These are phyloP conservation scores for Colletotrichum sp. DNA, from an alignment of 2,329 filamentous ascomycete species.

Conservation along the genomic window DNA sequence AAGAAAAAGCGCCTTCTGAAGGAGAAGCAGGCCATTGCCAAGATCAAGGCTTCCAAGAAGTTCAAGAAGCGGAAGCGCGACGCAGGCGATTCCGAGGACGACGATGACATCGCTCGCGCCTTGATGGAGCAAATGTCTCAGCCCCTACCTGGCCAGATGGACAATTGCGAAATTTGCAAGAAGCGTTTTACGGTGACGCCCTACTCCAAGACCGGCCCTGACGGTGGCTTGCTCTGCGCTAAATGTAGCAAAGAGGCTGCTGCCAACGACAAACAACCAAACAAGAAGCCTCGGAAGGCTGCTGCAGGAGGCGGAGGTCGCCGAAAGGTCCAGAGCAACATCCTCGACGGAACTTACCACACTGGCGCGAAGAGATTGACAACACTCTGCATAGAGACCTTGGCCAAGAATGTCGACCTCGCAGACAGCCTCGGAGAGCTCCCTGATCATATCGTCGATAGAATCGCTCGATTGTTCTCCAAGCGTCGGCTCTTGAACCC, in stretches of 20 bases:
- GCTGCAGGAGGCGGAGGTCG: constrained; percentile 62
- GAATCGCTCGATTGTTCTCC: constrained; percentile 63
- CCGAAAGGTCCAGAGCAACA: constrained; percentile 81
- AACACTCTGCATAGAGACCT: constrained; percentile 65
- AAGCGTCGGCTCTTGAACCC: constrained; percentile 63
- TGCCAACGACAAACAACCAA: constrained; percentile 48
- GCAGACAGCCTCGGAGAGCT: constrained; percentile 68
- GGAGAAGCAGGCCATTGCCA: constrained; percentile 60
- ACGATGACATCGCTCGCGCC: constrained; percentile 55
- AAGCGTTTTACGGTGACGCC: constrained; percentile 93
- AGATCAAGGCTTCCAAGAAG: constrained; percentile 65
- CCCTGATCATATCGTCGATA: constrained; percentile 60
- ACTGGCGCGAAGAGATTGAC: constrained; percentile 73
- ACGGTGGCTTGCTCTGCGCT: constrained; percentile 85
- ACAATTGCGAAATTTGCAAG: constrained; percentile 83
- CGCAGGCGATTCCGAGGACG: constrained; percentile 44
- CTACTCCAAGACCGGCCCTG: constrained; percentile 81
- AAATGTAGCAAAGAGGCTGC: constrained; percentile 73
- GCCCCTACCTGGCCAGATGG: constrained; percentile 82
- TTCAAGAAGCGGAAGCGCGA: constrained; percentile 58
- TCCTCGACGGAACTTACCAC: constrained; percentile 75
- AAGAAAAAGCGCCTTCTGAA: constrained; percentile 45
- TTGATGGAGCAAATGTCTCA: constrained; percentile 52
- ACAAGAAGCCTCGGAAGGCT: constrained; percentile 37
- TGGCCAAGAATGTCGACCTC: constrained; percentile 66